Conservation (phyloP, 179 eudicot genomes). For the Camellia oleifera region DNA sequence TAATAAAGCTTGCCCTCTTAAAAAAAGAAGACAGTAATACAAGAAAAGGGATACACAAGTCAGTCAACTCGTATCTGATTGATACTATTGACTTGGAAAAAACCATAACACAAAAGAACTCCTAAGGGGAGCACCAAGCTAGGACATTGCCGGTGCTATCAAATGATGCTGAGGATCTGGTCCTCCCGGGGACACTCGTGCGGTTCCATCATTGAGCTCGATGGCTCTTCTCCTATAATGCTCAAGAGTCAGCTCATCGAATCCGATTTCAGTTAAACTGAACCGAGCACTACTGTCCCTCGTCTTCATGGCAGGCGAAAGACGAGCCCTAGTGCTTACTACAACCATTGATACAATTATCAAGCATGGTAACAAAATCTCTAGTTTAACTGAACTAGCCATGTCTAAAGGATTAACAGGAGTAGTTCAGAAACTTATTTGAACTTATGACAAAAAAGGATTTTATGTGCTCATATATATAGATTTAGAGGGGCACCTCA, state of each 20-base stretch:
- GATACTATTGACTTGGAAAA: too few species aligned
- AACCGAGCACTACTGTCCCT: neutral
- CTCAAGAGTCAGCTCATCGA: conserved; percentile 25
- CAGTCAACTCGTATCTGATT: too few species aligned
- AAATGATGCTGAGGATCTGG: conserved; percentile 50
- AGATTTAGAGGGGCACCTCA: neutral
- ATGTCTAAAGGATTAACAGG: neutral
- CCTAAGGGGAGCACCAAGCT: neutral
- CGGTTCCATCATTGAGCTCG: conserved; percentile 20
- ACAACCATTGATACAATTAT: conserved; percentile 9
- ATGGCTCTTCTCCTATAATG: conserved; percentile 28
- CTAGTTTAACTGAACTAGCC: neutral
- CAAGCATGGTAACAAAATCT: neutral
- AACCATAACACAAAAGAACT: too few species aligned
- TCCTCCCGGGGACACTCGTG: conserved; percentile 41
- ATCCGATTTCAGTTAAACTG: conserved; percentile 22
- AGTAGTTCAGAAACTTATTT: too few species aligned
- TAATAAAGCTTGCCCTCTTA: too few species aligned
- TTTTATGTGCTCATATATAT: neutral
- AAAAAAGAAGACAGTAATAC: too few species aligned
- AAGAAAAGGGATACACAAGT: too few species aligned
- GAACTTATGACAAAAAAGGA: neutral
- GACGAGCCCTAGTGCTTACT: conserved; percentile 21
- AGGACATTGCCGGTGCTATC: conserved; percentile 13
- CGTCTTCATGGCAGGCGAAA: conserved; percentile 9